Conservation (phyloP, 176 grass and related monocot species). For the Oryza coarctata region DNA sequence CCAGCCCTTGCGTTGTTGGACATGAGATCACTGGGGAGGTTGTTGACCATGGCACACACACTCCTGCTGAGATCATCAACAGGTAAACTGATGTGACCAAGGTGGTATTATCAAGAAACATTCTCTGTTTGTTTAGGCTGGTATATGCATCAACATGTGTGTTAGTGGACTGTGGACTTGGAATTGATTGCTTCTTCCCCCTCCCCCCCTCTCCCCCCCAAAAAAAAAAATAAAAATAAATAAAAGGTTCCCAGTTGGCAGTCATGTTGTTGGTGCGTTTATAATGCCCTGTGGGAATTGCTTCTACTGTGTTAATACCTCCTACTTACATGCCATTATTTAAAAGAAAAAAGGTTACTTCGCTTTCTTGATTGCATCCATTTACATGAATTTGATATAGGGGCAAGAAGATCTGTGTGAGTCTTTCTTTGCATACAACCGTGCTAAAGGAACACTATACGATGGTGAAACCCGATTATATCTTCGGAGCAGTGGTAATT, state of each 20-base stretch:
- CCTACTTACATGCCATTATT: neutral
- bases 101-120: neutral
- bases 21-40: slow-evolving; percentile 99
- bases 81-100: slow-evolving; percentile 48
- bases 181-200: neutral
- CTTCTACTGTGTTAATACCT: slow-evolving; percentile 81
- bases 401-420: slow-evolving; percentile 98
- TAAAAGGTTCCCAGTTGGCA: slow-evolving; percentile 85
- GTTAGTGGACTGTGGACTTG: neutral
- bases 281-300: slow-evolving; percentile 99
- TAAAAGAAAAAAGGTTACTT: neutral
- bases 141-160: neutral
- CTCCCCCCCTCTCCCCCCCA: too few species aligned
- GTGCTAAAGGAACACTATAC: slow-evolving; percentile 93
- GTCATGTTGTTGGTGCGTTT: slow-evolving; percentile 94
- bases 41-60: slow-evolving; percentile 78
- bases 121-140: neutral
- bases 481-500: slow-evolving; percentile 71
- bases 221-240: slow-evolving; percentile 4
- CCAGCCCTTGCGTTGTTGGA: slow-evolving; percentile 81
- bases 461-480: slow-evolving; percentile 93
- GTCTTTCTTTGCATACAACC: slow-evolving; percentile 90
- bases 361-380: slow-evolving; percentile 4
- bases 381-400: slow-evolving; percentile 39
- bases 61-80: slow-evolving; percentile 55